Percentiles rank a stretch among this genome's conserved stretches.
These are phyloP conservation scores for Pseudozyma pruni DNA, from an alignment of 1,284 basidiomycete species.

Conservation along the genomic window DNA sequence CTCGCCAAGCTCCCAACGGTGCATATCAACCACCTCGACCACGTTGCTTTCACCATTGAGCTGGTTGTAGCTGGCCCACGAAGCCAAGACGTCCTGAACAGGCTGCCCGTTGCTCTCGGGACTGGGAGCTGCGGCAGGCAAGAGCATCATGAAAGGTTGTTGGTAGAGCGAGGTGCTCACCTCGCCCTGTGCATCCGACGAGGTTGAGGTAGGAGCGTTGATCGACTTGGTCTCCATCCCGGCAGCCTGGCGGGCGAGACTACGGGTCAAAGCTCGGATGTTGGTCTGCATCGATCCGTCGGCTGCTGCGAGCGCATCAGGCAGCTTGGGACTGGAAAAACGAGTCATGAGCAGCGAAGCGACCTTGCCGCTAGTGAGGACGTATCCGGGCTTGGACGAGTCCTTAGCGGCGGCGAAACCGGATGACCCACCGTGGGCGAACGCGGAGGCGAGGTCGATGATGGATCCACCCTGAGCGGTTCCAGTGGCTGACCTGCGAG, in stretches of 20 bases:
- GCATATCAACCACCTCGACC: slow-evolving; percentile 68
- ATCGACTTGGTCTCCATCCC: slow-evolving; percentile 83
- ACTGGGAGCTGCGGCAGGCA: slow-evolving; percentile 46
- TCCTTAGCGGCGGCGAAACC: slow-evolving; percentile 69
- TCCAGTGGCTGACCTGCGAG: slow-evolving; percentile 27
- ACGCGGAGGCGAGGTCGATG: slow-evolving; percentile 75
- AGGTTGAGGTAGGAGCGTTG: slow-evolving; percentile 47
- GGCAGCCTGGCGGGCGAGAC: slow-evolving; percentile 83
- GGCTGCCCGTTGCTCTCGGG: slow-evolving; percentile 73
- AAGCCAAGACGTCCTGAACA: slow-evolving; percentile 72
- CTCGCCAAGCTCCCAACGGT: slow-evolving; percentile 68
- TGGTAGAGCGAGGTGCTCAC: slow-evolving; percentile 77
- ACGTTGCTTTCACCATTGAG: slow-evolving; percentile 59
- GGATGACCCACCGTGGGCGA: slow-evolving; percentile 75
- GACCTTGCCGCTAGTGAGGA: slow-evolving; percentile 48
- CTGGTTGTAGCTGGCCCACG: slow-evolving; percentile 77
- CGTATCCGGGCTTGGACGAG: slow-evolving; percentile 69
- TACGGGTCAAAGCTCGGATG: slow-evolving; percentile 76
- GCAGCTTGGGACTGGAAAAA: slow-evolving; percentile 26
- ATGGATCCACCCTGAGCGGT: slow-evolving; percentile 15
- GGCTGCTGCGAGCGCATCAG: slow-evolving; percentile 9
- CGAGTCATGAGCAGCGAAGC: slow-evolving; percentile 55
- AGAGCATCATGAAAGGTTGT: slow-evolving; percentile 83
- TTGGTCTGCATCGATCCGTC: slow-evolving; percentile 69
- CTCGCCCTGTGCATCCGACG: slow-evolving; percentile 69